Base-by-base conservation (phyloP, 2,329 filamentous ascomycete genomes). In the Penicillium aurantiogriseum region DNA sequence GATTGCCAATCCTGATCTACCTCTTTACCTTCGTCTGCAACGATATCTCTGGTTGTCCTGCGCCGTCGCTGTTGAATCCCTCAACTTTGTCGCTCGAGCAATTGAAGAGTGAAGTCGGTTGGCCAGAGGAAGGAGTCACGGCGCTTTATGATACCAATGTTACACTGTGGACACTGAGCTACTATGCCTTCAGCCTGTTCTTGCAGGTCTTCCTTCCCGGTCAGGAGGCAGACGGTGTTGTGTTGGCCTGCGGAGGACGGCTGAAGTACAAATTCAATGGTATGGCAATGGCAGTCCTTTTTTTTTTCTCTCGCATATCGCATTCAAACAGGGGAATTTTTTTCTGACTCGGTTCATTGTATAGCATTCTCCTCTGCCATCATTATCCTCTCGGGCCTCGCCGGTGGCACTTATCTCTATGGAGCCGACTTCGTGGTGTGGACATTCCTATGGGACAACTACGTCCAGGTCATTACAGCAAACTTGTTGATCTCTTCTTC, bases 361-460 rank as follows among this genome's bases (percentile, higher is more conserved):
- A 29, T 64, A 93, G 90, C 91, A 10, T 88, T 94, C 74, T 79
- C 81, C 62, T 91, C 90, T n/a, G 88, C 88, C 59, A 75, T 91
- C 54, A 81, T 89, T 61, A 92, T 88, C 50, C 79, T 96, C 44
- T 81, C 82, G n/a, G 79, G 88, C 6, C 84, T 88, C 51, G 86
- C 86, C 35, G 87, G 87, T 9, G 92, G 92, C 48, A 96, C 92
- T 3, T 76, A 87, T 39, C 76, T 86, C 4, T 85, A 93, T 66
- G 93, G 93, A 56, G 85, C 91, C 51, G 83, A 93, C 21, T 97
- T 96, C 68, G 83, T 86, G 9, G 84, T 97, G 51, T 99, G 93
- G 93, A 90, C 88, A 27, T 97, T 92, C 76, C 91, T 97, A 70
- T 88, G 89, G 79, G 88, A 96, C 71, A 93, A 97, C 78, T 95